A percentile compares a stretch with the other conserved stretches of the same genome.
Conservation (phyloP, 2,329 filamentous ascomycete genomes). For the Trematosphaeria pertusa region DNA sequence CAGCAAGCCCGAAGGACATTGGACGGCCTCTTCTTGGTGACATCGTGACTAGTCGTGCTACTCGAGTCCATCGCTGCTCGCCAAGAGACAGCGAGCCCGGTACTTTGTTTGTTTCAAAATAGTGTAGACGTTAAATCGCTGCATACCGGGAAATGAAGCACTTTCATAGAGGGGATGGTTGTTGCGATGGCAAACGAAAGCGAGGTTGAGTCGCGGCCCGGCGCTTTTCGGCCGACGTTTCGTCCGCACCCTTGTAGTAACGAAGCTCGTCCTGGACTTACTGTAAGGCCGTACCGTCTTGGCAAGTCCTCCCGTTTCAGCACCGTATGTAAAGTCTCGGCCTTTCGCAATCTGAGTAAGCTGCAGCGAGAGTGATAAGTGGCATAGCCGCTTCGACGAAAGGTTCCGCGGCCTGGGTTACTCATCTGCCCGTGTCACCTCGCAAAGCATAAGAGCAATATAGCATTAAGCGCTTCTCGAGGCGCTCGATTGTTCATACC, state of each 20-base stretch:
- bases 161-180: conserved; percentile 43
- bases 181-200: conserved; percentile 33
- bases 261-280: not conserved
- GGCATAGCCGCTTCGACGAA: too few relatives aligned
- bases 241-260: conserved; percentile 28
- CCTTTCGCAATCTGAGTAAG: too few relatives aligned
- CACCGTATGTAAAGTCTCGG: too few relatives aligned
- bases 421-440: too few relatives aligned
- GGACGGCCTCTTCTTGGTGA: conserved; percentile 32
- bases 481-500: too few relatives aligned
- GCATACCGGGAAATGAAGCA: conserved; percentile 28
- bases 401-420: too few relatives aligned
- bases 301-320: not conserved
- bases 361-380: too few relatives aligned
- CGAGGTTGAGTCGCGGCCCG: conserved; percentile 27
- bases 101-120: conserved; percentile 8
- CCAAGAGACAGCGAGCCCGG: conserved; percentile 12
- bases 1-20: conserved; percentile 41
- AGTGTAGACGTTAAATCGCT: conserved; percentile 20
- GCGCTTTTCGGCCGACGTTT: conserved; percentile 34
- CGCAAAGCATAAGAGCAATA: too few relatives aligned
- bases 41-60: conserved; percentile 21
- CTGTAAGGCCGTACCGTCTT: conserved; percentile 6
- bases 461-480: too few relatives aligned
- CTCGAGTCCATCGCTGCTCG: conserved; percentile 27